Base-by-base conservation (phyloP, 495 filamentous ascomycete genomes). In the Penicillium ucsense region DNA sequence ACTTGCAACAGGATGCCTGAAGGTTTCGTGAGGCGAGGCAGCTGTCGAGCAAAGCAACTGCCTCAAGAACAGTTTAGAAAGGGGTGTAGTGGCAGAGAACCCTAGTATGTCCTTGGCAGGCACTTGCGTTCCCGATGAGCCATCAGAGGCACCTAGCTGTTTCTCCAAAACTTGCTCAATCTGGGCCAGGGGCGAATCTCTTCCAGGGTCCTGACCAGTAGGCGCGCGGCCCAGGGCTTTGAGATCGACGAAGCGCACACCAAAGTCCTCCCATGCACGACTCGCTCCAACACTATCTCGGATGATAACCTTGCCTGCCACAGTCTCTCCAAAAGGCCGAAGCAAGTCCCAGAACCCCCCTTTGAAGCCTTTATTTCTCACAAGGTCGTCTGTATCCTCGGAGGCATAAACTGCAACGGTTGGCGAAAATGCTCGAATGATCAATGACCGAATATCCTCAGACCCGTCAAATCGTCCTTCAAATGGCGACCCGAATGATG, bases 1-100 rank as follows among this genome's bases (percentile, higher is more conserved):
- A 63, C 89, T 89, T n/a, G 94, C 89, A 4, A 96, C 89, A 0
- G 94, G 92, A 64, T 98, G 92, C 8, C 84, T 76, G 57, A 97
- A 94, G 2, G 91, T 94, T 66, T 98, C 92, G 54, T 95, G 88
- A 1, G 89, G 83, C 0, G 82, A 77, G 38, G 90, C 56, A 6
- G 85, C 77, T 27, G 88, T 66, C 38, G 85, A 81, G 3, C 89
- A 95, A 10, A 98, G 71, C 11, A 96, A 56, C 46, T 90, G 82
- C 35, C 87, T 82, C 31, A 98, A 67, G 59, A 91, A 96, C 10
- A 90, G 60, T 28, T 83, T 78, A 63, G 88, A 90, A 53, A 94
- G 83, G 2, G 86, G 82, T 31, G 76, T 81, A 5, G 73, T 61
- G 7, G 58, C 49, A 9, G 67, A 58, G 28, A 65, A 57, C 35